Percentiles rank a stretch among this genome's conserved stretches.
These are phyloP conservation scores for Neolentinus lepideus DNA, from an alignment of 1,284 basidiomycete species.

Conservation along the genomic window DNA sequence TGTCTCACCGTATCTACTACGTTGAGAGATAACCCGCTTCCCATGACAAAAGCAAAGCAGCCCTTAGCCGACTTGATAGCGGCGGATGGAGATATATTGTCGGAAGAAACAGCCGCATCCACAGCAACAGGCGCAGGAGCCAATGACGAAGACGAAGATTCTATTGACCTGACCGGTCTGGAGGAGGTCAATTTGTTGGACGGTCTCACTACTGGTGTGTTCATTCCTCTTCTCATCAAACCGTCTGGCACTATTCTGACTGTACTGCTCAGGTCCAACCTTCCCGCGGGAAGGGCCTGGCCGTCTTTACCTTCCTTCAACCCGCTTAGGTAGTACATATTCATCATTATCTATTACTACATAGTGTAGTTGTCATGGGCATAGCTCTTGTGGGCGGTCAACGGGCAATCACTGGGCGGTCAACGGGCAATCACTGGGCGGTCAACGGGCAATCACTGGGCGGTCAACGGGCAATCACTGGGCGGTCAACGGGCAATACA, in stretches of 20 bases:
- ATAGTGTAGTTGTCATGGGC: too few relatives aligned
- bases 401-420: too few relatives aligned
- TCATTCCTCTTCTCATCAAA: not conserved
- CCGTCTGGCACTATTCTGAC: not conserved
- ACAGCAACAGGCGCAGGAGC: conserved; percentile 7
- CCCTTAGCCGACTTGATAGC: conserved; percentile 40
- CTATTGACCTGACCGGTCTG: conserved; percentile 37
- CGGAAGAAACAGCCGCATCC: conserved; percentile 13
- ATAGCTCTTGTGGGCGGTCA: too few relatives aligned
- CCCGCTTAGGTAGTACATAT: conserved; percentile 62
- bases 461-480: too few relatives aligned
- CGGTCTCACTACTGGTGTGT: conserved; percentile 48
- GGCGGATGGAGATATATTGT: conserved; percentile 24
- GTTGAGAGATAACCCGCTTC: conserved; percentile 62
- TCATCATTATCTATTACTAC: too few relatives aligned
- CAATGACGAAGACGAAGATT: conserved; percentile 24
- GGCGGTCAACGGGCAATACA: too few relatives aligned
- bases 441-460: too few relatives aligned
- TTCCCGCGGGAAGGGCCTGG: conserved; percentile 26
- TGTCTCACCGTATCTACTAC: conserved; percentile 79
- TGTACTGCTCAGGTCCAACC: conserved; percentile 31
- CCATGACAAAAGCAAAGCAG: conserved; percentile 30
- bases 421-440: too few relatives aligned
- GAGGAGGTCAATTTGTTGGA: conserved; percentile 79
- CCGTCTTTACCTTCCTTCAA: conserved; percentile 48